Evolutionary conservation across 345 rosid species (phyloP).

Genomic region (Brassica incana): DNA sequence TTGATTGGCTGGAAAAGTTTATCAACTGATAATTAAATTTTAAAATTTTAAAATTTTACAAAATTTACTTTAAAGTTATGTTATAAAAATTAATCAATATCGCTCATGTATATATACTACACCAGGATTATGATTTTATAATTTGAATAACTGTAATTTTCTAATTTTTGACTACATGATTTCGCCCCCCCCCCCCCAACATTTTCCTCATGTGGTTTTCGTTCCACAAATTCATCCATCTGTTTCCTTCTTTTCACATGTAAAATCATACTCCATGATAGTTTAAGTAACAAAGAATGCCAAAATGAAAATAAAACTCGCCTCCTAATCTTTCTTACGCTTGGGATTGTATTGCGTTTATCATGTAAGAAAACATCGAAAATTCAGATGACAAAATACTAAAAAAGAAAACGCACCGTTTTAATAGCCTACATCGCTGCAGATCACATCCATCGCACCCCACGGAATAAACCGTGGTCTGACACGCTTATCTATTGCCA

Average conservation of each 20-base stretch:
- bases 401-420: slow-evolving; percentile 1
- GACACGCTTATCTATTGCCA: background rate
- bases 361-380: background rate
- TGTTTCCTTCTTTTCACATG: background rate
- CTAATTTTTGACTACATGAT: background rate
- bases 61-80: background rate
- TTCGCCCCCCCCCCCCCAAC: background rate
- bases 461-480: background rate
- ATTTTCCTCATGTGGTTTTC: background rate
- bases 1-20: slow-evolving; percentile 30
- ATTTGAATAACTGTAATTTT: background rate
- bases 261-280: background rate
- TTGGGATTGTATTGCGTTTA: background rate
- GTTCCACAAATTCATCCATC: background rate
- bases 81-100: rapidly evolving
- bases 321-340: background rate
- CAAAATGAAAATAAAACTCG: background rate
- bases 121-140: background rate
- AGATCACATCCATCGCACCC: slow-evolving; percentile 32
- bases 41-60: background rate
- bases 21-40: background rate
- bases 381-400: background rate
- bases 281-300: background rate
- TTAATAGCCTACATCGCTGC: background rate
- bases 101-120: background rate